Percentiles rank a stretch among this genome's conserved stretches.
Conservation (phyloP, 108 stramenopile species). For the Nannochloropsis gaditana region DNA sequence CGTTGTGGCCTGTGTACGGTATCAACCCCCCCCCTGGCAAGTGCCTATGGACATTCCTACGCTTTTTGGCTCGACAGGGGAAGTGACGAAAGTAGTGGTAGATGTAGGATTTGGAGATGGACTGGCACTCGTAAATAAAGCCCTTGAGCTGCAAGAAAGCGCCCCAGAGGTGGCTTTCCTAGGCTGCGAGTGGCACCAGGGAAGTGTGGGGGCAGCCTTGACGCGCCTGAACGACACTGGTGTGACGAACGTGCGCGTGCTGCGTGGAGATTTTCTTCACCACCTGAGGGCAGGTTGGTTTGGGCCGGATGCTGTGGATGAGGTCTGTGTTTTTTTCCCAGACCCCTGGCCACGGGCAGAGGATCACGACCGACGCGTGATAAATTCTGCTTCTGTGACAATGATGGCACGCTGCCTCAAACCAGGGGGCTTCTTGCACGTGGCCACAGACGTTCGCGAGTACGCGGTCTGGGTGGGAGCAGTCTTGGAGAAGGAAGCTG, state of each 20-base stretch:
- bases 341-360: background rate
- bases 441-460: background rate
- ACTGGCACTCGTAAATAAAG: background rate
- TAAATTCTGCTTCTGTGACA: background rate
- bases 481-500: background rate
- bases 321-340: background rate
- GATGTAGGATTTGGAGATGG: constrained; percentile 15
- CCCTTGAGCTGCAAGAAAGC: constrained; percentile 1
- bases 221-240: background rate
- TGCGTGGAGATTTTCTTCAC: constrained; percentile 6
- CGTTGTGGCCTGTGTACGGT: background rate
- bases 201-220: background rate
- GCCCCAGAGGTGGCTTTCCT: background rate
- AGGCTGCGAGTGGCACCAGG: background rate
- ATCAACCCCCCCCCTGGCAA: background rate
- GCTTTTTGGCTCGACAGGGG: background rate
- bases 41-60: background rate
- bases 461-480: background rate
- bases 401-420: background rate
- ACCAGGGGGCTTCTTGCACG: background rate
- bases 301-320: background rate
- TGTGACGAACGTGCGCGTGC: background rate
- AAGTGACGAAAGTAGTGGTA: background rate
- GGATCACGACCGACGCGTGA: background rate
- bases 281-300: constrained; percentile 16